Base-by-base conservation (phyloP, 225 moss, liverwort and hornwort species). In the Polytrichum formosum region DNA sequence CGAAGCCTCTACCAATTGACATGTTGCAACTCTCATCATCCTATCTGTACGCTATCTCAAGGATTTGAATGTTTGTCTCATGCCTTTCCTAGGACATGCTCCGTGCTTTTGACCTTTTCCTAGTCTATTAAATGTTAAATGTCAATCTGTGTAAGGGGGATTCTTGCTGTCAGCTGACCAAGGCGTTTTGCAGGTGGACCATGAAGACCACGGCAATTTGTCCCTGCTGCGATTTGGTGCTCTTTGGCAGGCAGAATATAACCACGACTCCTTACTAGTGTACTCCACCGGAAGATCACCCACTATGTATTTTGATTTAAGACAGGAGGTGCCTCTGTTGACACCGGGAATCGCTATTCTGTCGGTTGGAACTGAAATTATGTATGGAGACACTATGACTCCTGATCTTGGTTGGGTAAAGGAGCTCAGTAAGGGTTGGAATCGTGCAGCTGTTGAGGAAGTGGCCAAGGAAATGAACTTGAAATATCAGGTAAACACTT, bases 221-320 rank as follows among this genome's bases (percentile, higher is more conserved):
- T 75, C 84, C 53, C 78, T 88, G 72, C 68, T 91, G 80, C 77
- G 88, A 2, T 91, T 91, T 76, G 86, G 86, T 68, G 75, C 86
- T 10, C 69, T 88, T 55, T 91, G 91, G 91, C 76, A 83, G 54
- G 86, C 91, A 37, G 86, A 86, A 33, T 91, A 80, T 63, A 81
- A 81, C 80, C 91, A 91, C 64, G 82, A 85, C 67, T 91, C 91
- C 16, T 74, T 91, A 22, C 80, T 91, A 46, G 86, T 91, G 71
- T 91, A 74, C 35, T 85, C 88, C 53, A 68, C 84, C 19, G 91
- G 88, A 46, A 77, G 88, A 66, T 91, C 91, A 9, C 88, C 91
- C 29, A 67, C 69, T 6, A 85, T 83, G 78, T 88, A 82, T 75
- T 66, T 81, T 58, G 85, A 91, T 26, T 76, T 91, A 23, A 73